Evolutionary conservation across 192 early-diverging fungal genomes (phyloP).

Genomic region (Entophlyctis luteolus): DNA sequence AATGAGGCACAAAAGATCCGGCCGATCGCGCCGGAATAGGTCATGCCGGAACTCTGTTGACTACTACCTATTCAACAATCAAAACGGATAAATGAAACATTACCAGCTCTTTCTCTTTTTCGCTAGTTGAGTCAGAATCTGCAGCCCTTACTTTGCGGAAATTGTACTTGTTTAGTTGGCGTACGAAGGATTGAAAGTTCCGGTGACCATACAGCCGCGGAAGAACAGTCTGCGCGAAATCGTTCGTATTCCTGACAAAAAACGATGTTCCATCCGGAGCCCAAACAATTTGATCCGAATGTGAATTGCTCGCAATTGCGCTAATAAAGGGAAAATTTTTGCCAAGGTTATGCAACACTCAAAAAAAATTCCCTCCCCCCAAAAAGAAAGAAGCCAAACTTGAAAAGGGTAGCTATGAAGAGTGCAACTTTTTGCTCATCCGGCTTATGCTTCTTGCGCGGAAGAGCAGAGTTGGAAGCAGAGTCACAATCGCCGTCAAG

Average conservation of each 20-base stretch:
- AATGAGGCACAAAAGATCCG: neutral
- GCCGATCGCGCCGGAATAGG: neutral
- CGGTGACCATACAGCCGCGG: slow-evolving; percentile 5
- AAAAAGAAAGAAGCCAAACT: no score
- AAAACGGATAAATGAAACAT: neutral
- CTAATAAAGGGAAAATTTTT: no score
- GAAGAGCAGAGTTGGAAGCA: neutral
- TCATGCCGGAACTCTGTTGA: slow-evolving; percentile 7
- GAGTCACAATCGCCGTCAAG: neutral
- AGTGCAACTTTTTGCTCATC: no score
- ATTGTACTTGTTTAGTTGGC: slow-evolving; percentile 77
- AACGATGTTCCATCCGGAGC: slow-evolving; percentile 9
- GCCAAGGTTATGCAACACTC: neutral
- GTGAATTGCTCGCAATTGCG: neutral
- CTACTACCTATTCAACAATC: neutral
- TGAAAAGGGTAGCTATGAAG: no score
- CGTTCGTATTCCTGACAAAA: slow-evolving; percentile 23
- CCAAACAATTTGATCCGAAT: slow-evolving; percentile 23
- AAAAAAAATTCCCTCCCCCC: neutral
- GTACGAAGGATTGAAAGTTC: slow-evolving; percentile 11
- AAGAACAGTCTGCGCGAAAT: slow-evolving; percentile 26
- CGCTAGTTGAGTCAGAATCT: slow-evolving; percentile 21
- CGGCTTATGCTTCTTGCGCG: no score
- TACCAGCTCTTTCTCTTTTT: neutral
- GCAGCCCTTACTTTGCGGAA: slow-evolving; percentile 69